Base-by-base conservation (phyloP, 2,329 filamentous ascomycete species). In the Aplosporella prunicola region DNA sequence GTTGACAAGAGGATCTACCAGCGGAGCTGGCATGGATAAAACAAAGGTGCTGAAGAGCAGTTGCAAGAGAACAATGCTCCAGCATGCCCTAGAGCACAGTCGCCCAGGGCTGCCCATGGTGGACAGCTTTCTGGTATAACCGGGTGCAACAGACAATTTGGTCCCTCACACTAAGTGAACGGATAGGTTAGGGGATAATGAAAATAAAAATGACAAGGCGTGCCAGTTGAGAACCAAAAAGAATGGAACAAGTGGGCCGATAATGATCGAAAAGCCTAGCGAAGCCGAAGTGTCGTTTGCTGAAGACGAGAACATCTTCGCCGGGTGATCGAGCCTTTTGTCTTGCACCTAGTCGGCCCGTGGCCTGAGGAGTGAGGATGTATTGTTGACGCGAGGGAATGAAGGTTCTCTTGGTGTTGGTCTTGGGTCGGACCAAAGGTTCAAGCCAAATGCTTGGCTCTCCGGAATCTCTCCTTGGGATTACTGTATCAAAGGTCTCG, bases 341-440 rank as follows among this genome's bases (percentile, higher is more conserved):
- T 39, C 32, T 9, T 26, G 20, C 18, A 26, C 20, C 24, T 10
- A 15, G 13, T 9, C 9, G 9, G 11, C 27, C 14, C 27, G 27
- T 16, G 27, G 15, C 18, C n/a, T n/a, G n/a, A n/a, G n/a, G 27
- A 16, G 18, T 16, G 27, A 16, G 27, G 27, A 10, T 29, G 27
- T 15, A 11, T 31, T 40, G 32, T 35, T 40, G 38, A 40, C 38
- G 26, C 38, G 22, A 16, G 13, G 38, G 38, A 40, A 40, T 40
- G 38, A n/a, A 31, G 5, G 8, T 11, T 13, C 11, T 17, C 38
- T 31, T 39, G 32, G 32, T 23, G n/a, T 10, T 16, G 20, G 32
- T 23, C 32, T 34, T 34, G 30, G 36, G 20, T 9, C 5, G 10
- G 11, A 20, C 33, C 11, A 33, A 35, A 28, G 20, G 26, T 11